Conservation (phyloP, 805 yeast species). For the Spathaspora hagerdaliae region DNA sequence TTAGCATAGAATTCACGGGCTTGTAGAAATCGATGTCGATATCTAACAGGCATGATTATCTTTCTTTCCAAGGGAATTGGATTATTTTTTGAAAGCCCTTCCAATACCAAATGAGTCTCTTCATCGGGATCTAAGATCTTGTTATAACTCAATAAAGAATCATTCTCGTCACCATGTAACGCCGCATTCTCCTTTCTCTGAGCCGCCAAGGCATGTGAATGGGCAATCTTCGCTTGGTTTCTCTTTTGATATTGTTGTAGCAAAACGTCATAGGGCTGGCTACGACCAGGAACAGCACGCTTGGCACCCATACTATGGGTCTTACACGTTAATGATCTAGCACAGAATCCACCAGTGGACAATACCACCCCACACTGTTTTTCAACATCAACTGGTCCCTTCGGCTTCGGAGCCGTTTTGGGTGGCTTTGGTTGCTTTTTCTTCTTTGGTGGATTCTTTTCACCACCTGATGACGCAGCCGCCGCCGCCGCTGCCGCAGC, state of each 20-base stretch:
- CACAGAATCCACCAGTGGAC: conserved; percentile 94
- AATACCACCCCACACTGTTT: conserved; percentile 94
- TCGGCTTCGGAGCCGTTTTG: conserved; percentile 49
- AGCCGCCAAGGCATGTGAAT: conserved; percentile 74
- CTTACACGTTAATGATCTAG: conserved; percentile 92
- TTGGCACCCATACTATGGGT: conserved; percentile 99
- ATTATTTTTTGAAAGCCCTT: conserved; percentile 76
- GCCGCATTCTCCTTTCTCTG: conserved; percentile 67
- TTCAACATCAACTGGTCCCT: conserved; percentile 88
- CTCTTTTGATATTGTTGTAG: conserved; percentile 87
- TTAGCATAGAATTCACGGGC: conserved; percentile 94
- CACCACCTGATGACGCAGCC: conserved; percentile 2
- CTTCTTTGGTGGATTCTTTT: conserved; percentile 16
- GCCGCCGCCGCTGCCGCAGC: conserved; percentile 37
- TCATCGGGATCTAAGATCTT: conserved; percentile 78
- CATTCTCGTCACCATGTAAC: conserved; percentile 21
- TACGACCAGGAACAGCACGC: conserved; percentile 89
- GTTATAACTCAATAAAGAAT: conserved; percentile 22
- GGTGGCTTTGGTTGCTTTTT: conserved; percentile 29
- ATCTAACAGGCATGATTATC: conserved; percentile 63
- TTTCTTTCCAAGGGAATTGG: conserved; percentile 83
- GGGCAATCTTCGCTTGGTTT: conserved; percentile 87
- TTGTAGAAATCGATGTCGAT: conserved; percentile 71
- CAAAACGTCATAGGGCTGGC: conserved; percentile 86
- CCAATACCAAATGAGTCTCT: conserved; percentile 86